Conservation (phyloP, 2,329 filamentous ascomycete genomes). For the Nemania serpens region DNA sequence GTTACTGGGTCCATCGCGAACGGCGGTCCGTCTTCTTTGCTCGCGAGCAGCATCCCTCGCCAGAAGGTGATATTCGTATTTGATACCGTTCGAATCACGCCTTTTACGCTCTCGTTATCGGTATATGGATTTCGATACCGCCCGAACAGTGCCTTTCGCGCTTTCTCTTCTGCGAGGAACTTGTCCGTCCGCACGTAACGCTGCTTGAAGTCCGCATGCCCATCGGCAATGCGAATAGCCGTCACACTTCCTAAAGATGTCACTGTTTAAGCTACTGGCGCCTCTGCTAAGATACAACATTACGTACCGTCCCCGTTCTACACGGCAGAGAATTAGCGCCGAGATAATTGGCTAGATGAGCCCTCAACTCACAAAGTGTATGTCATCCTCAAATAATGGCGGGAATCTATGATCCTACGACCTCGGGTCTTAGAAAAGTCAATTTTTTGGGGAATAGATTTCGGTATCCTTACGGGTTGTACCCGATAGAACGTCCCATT, state of each 20-base stretch:
- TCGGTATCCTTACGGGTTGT: slow-evolving; percentile 45
- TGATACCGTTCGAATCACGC: slow-evolving; percentile 59
- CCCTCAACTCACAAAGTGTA: slow-evolving; percentile 36
- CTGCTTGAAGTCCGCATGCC: slow-evolving; percentile 50
- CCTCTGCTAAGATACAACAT: not conserved
- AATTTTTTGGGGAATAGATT: not conserved
- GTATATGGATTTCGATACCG: slow-evolving; percentile 62
- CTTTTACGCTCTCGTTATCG: slow-evolving; percentile 58
- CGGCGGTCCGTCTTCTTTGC: slow-evolving; percentile 59
- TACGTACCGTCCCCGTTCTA: slow-evolving; percentile 39
- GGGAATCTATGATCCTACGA: slow-evolving; percentile 54
- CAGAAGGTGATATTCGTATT: slow-evolving; percentile 67
- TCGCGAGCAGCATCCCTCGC: slow-evolving; percentile 58
- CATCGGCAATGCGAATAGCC: slow-evolving; percentile 47
- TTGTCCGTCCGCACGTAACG: slow-evolving; percentile 50
- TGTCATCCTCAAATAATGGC: slow-evolving; percentile 59
- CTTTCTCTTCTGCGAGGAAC: slow-evolving; percentile 39
- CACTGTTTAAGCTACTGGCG: slow-evolving; percentile 22
- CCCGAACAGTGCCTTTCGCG: slow-evolving; percentile 51
- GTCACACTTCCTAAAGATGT: slow-evolving; percentile 46
- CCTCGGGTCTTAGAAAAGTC: not conserved
- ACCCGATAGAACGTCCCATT: slow-evolving; percentile 55
- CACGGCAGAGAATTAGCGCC: slow-evolving; percentile 7
- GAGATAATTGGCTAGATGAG: not conserved
- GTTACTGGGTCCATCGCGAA: slow-evolving; percentile 56